These are phyloP conservation scores for Parachlorella kessleri DNA, from an alignment of 139 green algal species.

Conservation along the genomic window DNA sequence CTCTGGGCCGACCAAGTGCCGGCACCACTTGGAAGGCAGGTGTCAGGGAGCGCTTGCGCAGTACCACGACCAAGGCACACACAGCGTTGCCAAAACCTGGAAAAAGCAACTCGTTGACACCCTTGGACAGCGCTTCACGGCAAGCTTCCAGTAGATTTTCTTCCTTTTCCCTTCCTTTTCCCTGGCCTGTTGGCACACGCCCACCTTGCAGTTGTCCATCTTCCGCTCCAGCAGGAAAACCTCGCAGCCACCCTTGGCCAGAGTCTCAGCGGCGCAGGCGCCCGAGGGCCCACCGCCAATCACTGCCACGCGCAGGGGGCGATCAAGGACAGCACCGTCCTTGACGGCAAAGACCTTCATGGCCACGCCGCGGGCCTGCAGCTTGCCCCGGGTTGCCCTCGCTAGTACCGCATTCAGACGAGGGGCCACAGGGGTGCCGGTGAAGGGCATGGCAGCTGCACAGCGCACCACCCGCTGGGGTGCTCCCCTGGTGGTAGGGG, in stretches of 20 bases:
- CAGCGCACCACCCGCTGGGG: neutral
- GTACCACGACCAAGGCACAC: no score
- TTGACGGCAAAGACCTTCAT: constrained; percentile 59
- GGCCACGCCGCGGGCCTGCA: constrained; percentile 14
- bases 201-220: constrained; percentile 98
- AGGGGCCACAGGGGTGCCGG: constrained; percentile 11
- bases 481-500: neutral
- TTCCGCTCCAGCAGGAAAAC: constrained; percentile 98
- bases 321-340: constrained; percentile 78
- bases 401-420: neutral
- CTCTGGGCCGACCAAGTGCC: no score
- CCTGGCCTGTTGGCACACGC: no score
- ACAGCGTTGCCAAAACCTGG: no score
- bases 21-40: no score
- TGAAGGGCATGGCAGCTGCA: constrained; percentile 8
- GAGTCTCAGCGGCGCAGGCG: constrained; percentile 94
- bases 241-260: constrained; percentile 94
- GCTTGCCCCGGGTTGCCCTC: neutral
- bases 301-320: constrained; percentile 90
- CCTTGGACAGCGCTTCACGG: no score
- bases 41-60: no score
- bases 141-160: no score
- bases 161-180: no score
- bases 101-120: no score
- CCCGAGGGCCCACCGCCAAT: constrained; percentile 95